Evolutionary conservation across 768 basidiomycete species (phyloP).

Genomic region (Hortiboletus flavorubellus): DNA sequence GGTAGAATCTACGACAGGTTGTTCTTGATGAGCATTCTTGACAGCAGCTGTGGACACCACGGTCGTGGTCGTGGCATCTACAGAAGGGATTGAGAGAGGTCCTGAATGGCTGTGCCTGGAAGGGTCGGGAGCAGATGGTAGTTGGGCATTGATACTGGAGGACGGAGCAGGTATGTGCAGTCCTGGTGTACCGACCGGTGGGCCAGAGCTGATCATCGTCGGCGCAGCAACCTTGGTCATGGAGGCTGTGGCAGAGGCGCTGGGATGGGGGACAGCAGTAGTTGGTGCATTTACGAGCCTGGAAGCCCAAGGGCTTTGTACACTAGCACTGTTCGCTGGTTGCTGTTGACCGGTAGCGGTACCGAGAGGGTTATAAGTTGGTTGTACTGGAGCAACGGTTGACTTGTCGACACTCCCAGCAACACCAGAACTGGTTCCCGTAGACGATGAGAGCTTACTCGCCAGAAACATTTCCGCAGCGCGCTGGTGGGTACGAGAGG

Average conservation of each 20-base stretch:
- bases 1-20: conserved; percentile 16
- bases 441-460: conserved; percentile 13
- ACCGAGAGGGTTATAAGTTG: not conserved
- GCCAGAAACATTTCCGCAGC: conserved; percentile 22
- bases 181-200: conserved; percentile 5
- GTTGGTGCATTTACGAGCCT: conserved; percentile 8
- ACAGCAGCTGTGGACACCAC: conserved; percentile 10
- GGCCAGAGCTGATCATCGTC: conserved; percentile 3
- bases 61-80: conserved; percentile 10
- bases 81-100: conserved; percentile 11
- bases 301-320: conserved; percentile 8
- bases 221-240: conserved; percentile 7
- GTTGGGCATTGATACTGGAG: conserved; percentile 8
- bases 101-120: conserved; percentile 19
- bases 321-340: not conserved
- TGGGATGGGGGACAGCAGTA: not conserved
- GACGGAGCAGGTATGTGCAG: conserved; percentile 4
- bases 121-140: conserved; percentile 12
- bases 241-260: conserved; percentile 1
- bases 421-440: not conserved
- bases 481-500: conserved; percentile 26
- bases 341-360: conserved; percentile 9
- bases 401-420: conserved; percentile 9
- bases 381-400: conserved; percentile 1
- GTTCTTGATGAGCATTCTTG: conserved; percentile 23